A percentile compares a stretch with the other conserved stretches of the same genome.
These are phyloP conservation scores for Thelonectria olida DNA, from an alignment of 2,329 filamentous ascomycete genomes.

Conservation along the genomic window DNA sequence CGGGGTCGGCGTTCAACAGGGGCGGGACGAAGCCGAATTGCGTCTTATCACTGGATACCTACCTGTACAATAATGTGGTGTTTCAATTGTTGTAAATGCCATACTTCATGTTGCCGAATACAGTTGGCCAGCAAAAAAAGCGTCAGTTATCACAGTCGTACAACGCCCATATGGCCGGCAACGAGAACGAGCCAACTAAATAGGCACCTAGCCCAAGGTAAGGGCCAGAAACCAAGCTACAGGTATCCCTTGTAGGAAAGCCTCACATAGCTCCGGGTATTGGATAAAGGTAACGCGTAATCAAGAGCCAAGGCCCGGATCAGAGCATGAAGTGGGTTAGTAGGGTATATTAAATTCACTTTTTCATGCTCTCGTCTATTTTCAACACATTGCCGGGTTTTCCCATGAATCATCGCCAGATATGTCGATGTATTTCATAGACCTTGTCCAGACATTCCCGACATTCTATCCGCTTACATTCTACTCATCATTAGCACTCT, in stretches of 20 bases:
- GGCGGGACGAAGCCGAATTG: too few species aligned
- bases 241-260: background rate
- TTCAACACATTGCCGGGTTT: constrained; percentile 15
- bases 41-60: too few species aligned
- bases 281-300: background rate
- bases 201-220: too few species aligned
- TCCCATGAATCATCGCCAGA: constrained; percentile 18
- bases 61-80: too few species aligned
- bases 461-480: constrained; percentile 34
- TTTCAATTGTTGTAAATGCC: too few species aligned
- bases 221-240: background rate
- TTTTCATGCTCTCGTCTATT: constrained; percentile 40
- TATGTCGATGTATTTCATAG: constrained; percentile 14
- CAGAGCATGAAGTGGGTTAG: constrained; percentile 24
- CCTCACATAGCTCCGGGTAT: background rate
- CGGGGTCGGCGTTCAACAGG: background rate
- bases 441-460: background rate
- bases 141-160: too few species aligned
- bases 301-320: background rate
- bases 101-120: too few species aligned
- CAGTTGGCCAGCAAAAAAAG: too few species aligned
- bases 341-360: constrained; percentile 39
- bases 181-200: too few species aligned
- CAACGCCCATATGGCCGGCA: too few species aligned
- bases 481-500: constrained; percentile 27